Evolutionary conservation across 176 grass and related monocot genomes (phyloP).

Genomic region (Oryza nivara): DNA sequence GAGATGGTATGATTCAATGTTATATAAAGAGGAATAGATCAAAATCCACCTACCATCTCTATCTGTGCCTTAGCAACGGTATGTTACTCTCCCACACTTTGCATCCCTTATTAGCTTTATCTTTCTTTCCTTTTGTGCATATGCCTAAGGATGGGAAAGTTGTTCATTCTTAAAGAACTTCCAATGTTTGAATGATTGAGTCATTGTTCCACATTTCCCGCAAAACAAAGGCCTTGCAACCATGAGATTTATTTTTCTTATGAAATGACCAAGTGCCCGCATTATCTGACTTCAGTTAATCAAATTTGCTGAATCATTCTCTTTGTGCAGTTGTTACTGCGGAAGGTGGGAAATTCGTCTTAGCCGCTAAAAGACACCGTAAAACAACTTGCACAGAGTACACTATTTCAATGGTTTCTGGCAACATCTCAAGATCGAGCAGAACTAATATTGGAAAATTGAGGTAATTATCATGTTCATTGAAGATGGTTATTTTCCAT

Average conservation of each 20-base stretch:
- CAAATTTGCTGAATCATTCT: slow-evolving; percentile 7
- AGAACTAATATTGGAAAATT: slow-evolving; percentile 95
- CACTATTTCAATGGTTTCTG: slow-evolving; percentile 81
- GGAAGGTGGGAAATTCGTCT: slow-evolving; percentile 86
- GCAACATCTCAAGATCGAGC: slow-evolving; percentile 77
- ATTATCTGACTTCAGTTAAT: not conserved
- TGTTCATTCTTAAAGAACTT: not conserved
- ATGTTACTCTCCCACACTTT: slow-evolving; percentile 18
- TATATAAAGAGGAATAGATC: slow-evolving; percentile 99
- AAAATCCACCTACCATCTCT: slow-evolving; percentile 93
- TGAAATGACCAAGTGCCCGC: not conserved
- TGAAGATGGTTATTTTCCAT: not conserved
- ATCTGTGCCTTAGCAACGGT: slow-evolving; percentile 86
- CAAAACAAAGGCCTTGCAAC: not conserved
- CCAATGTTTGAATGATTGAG: not conserved
- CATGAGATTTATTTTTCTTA: not conserved
- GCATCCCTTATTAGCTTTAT: not conserved
- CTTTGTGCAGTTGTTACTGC: slow-evolving; percentile 64
- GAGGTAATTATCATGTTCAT: slow-evolving; percentile 53
- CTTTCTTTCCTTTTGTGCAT: slow-evolving; percentile 13
- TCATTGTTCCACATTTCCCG: not conserved
- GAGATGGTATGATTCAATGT: slow-evolving; percentile 90
- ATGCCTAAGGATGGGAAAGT: not conserved
- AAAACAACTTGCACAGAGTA: slow-evolving; percentile 92
- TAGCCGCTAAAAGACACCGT: slow-evolving; percentile 85